These are phyloP conservation scores for Phytophthora rubi DNA, from an alignment of 352 stramenopile species.

Conservation along the genomic window DNA sequence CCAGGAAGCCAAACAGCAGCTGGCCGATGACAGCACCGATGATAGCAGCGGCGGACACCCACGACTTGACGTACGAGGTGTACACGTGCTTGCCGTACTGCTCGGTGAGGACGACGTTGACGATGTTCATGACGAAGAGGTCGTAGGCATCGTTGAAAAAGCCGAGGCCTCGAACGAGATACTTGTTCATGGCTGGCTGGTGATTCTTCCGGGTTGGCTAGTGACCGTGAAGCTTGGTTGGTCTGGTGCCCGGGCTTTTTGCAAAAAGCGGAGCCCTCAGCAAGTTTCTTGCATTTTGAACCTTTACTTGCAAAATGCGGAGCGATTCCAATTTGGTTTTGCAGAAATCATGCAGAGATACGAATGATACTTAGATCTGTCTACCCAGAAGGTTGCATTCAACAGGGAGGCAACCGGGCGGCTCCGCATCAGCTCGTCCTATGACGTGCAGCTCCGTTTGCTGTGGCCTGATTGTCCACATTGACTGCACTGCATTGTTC, in stretches of 20 bases:
- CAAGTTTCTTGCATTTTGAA: too few relatives aligned
- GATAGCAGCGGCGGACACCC: slow-evolving; percentile 54
- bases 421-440: too few relatives aligned
- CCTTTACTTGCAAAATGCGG: too few relatives aligned
- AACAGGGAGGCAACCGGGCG: too few relatives aligned
- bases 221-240: slow-evolving; percentile 2
- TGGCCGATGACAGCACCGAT: slow-evolving; percentile 64
- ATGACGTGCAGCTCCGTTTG: too few relatives aligned
- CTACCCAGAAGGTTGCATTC: too few relatives aligned
- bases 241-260: slow-evolving; percentile 4
- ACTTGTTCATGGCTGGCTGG: slow-evolving; percentile 54
- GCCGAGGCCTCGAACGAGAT: slow-evolving; percentile 57
- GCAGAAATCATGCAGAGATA: too few relatives aligned
- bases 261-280: too few relatives aligned
- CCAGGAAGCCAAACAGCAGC: slow-evolving; percentile 59
- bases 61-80: slow-evolving; percentile 62
- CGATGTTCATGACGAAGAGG: slow-evolving; percentile 73
- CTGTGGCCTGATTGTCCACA: too few relatives aligned
- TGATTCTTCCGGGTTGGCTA: slow-evolving; percentile 15
- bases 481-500: too few relatives aligned
- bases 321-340: too few relatives aligned
- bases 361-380: too few relatives aligned
- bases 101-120: slow-evolving; percentile 72
- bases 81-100: slow-evolving; percentile 64
- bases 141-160: slow-evolving; percentile 74